Evolutionary conservation across 768 basidiomycete genomes (phyloP).

Genomic region (Russula emetica): DNA sequence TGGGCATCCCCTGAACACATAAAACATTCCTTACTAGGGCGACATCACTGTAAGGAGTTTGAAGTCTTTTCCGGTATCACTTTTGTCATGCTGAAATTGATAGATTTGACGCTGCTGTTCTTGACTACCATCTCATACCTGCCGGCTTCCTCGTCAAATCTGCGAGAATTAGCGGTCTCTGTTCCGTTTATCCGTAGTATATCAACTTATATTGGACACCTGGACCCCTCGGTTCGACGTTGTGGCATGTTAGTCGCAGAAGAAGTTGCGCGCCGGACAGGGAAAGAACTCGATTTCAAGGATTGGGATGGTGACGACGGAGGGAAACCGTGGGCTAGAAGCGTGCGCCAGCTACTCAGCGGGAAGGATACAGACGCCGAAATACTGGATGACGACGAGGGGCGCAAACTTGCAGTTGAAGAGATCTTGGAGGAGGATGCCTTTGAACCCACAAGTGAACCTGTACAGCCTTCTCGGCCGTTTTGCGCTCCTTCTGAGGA

Average conservation of each 20-base stretch:
- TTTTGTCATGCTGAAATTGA: slow-evolving; percentile 7
- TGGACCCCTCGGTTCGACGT: slow-evolving; percentile 68
- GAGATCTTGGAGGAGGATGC: not conserved
- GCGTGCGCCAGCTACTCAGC: slow-evolving; percentile 50
- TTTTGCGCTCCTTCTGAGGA: slow-evolving; percentile 28
- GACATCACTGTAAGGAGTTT: slow-evolving; percentile 63
- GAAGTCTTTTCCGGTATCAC: not conserved
- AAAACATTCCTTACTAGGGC: slow-evolving; percentile 68
- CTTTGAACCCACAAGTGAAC: slow-evolving; percentile 1
- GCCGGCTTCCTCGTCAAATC: slow-evolving; percentile 43
- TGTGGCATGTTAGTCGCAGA: slow-evolving; percentile 95
- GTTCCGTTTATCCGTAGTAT: slow-evolving; percentile 64
- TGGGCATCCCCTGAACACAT: slow-evolving; percentile 81
- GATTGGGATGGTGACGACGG: slow-evolving; percentile 77
- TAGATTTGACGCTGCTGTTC: slow-evolving; percentile 72
- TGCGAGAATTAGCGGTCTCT: slow-evolving; percentile 48
- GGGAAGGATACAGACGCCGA: slow-evolving; percentile 50
- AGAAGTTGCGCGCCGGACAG: slow-evolving; percentile 55
- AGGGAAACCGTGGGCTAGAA: slow-evolving; percentile 60
- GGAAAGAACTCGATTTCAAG: slow-evolving; percentile 71
- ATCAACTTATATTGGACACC: slow-evolving; percentile 70
- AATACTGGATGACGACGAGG: slow-evolving; percentile 21
- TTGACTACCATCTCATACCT: slow-evolving; percentile 63
- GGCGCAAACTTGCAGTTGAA: not conserved
- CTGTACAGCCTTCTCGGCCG: not conserved